These are phyloP conservation scores for Penicillium sp. DNA, from an alignment of 2,329 filamentous ascomycete species.

Conservation along the genomic window DNA sequence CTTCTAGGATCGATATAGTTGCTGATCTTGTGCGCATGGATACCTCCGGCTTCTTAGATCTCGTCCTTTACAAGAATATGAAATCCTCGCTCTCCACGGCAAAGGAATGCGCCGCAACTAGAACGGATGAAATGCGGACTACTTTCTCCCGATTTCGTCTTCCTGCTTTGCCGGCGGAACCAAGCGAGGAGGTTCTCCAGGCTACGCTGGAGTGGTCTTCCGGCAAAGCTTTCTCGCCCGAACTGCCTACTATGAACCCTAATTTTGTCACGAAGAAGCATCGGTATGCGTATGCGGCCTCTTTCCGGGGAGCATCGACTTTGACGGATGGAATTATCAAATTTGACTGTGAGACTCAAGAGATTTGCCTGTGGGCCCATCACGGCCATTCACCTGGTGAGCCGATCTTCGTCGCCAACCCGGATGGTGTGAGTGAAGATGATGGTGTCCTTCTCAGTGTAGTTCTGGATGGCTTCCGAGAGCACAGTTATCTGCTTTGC, in stretches of 20 bases:
- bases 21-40: slow-evolving; percentile 67
- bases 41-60: slow-evolving; percentile 63
- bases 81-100: slow-evolving; percentile 55
- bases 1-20: slow-evolving; percentile 53
- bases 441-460: slow-evolving; percentile 55
- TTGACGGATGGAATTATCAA: slow-evolving; percentile 57
- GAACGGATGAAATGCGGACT: slow-evolving; percentile 34
- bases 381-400: slow-evolving; percentile 56
- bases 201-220: slow-evolving; percentile 30
- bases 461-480: slow-evolving; percentile 51
- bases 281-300: slow-evolving; percentile 52
- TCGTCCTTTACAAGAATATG: slow-evolving; percentile 70
- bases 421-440: slow-evolving; percentile 44
- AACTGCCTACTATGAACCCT: slow-evolving; percentile 55
- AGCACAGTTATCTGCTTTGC: slow-evolving; percentile 55
- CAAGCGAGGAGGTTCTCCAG: slow-evolving; percentile 7
- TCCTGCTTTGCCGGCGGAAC: slow-evolving; percentile 28
- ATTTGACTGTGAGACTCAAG: slow-evolving; percentile 49
- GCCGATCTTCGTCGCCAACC: slow-evolving; percentile 52
- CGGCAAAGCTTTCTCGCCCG: slow-evolving; percentile 31
- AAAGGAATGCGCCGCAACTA: slow-evolving; percentile 24
- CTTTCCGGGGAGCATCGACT: slow-evolving; percentile 47
- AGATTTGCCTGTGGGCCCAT: slow-evolving; percentile 44
- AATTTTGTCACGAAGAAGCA: slow-evolving; percentile 44
- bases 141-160: slow-evolving; percentile 41